phyloP scores from a whole-genome alignment of 108 stramenopile genomes.

The Nitzschia sp. region DNA sequence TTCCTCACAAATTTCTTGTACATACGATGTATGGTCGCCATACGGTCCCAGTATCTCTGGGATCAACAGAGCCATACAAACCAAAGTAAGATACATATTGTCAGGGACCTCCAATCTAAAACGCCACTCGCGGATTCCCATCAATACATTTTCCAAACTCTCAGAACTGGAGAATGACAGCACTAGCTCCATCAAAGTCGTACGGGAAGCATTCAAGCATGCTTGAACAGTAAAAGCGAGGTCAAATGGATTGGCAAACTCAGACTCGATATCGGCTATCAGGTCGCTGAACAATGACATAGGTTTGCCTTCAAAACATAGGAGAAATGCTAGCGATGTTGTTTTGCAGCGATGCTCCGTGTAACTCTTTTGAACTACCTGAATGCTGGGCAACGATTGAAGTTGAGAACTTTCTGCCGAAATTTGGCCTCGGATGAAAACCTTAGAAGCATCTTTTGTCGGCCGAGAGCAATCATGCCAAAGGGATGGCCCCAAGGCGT shows the following conservation, averaged over 20 bases:
- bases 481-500: constrained; percentile 53
- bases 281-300: constrained; percentile 23
- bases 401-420: constrained; percentile 7
- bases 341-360: constrained; percentile 37
- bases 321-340: constrained; percentile 43
- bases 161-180: constrained; percentile 15
- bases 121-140: constrained; percentile 35
- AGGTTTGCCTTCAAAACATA: constrained; percentile 45
- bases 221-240: constrained; percentile 41
- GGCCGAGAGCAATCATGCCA: constrained; percentile 43
- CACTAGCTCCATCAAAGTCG: constrained; percentile 15
- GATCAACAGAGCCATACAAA: constrained; percentile 33
- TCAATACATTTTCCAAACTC: constrained; percentile 28
- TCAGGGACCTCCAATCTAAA: constrained; percentile 29
- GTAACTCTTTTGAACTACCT: constrained; percentile 34
- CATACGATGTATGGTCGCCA: constrained; percentile 32
- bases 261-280: constrained; percentile 28
- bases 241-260: constrained; percentile 32
- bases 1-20: constrained; percentile 35
- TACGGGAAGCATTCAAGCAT: constrained; percentile 40
- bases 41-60: constrained; percentile 34
- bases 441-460: constrained; percentile 6
- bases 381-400: constrained; percentile 37
- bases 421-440: neutral
- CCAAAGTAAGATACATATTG: constrained; percentile 30